These are phyloP conservation scores for Hysterangium stoloniferum DNA, from an alignment of 768 basidiomycete genomes.

Conservation along the genomic window DNA sequence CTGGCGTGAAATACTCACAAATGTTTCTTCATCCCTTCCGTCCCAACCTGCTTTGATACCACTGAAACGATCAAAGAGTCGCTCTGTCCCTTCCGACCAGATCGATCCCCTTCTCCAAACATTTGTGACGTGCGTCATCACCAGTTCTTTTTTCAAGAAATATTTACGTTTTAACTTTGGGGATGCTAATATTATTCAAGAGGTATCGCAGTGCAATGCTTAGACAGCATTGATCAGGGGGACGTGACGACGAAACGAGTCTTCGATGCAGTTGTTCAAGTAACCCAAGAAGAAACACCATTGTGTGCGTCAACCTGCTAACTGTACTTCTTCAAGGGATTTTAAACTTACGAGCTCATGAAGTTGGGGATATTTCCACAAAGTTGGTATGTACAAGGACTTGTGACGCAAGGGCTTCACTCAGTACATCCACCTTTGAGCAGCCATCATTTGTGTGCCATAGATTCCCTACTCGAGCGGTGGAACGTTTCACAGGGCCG, in stretches of 20 bases:
- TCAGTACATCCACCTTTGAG: slow-evolving; percentile 15
- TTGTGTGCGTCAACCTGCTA: not conserved
- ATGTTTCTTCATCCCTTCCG: not conserved
- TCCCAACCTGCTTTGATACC: not conserved
- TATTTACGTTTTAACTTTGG: not conserved
- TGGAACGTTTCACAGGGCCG: slow-evolving; percentile 16
- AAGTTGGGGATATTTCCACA: not conserved
- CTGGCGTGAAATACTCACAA: not conserved
- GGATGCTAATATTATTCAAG: not conserved
- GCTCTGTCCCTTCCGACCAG: not conserved
- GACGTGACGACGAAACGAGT: slow-evolving; percentile 2
- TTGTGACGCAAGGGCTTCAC: not conserved
- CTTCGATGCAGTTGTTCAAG: slow-evolving; percentile 1
- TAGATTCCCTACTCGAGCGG: slow-evolving; percentile 11
- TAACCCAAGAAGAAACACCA: slow-evolving; percentile 2
- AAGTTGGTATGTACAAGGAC: not conserved
- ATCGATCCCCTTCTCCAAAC: not conserved
- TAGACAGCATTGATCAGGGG: slow-evolving; percentile 6
- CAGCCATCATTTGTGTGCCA: slow-evolving; percentile 18
- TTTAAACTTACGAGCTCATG: slow-evolving; percentile 17
- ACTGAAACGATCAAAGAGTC: not conserved
- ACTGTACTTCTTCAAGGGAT: slow-evolving; percentile 7
- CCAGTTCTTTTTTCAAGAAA: not conserved
- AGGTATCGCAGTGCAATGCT: not conserved
- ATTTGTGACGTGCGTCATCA: not conserved